Evolutionary conservation across 768 basidiomycete genomes (phyloP), one percentile per base, ranked within the genome.

Genomic region (Collybia sp.): DNA sequence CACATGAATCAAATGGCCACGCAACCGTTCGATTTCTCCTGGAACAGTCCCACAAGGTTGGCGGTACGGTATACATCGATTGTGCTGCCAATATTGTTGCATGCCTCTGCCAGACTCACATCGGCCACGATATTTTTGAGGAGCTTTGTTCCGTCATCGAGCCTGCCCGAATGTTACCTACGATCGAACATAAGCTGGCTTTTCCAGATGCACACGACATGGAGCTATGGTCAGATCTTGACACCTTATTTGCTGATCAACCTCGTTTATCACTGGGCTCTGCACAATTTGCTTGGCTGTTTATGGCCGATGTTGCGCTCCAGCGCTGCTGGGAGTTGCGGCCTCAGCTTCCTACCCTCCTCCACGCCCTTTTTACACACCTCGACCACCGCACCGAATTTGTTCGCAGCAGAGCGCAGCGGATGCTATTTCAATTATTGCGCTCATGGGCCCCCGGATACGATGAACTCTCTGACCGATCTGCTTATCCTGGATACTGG

Each of bases 251-350:
- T 60, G 80, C 76, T 1, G 82, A 82, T 47, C 78, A 85, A 50
- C 85, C 88, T 10, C 70, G 83, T 30, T 67, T 86, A 40, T 69
- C 79, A 2, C 69, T 95, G 42, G 88, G 88, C 12, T 81, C 88
- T 0, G 90, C 89, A 12, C 93, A 95, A 58, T 89, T 89, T 58
- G 92, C 93, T 1, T 79, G 93, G 67, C 71, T 95, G 8, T 93
- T 93, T 58, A 65, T 94, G 19, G 77, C 82, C 2, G 88, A 93
- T 51, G 75, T 86, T 30, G 80, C 86, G 0, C 64, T 91, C 20
- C 83, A 87, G 51, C 78, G 84, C 25, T 80, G 79, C 52, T 90
- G 88, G 87, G 85, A 87, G 46, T 67, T 84, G 53, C 73, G 80
- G 43, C 68, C 73, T 9, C 79, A 87, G 45, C 68, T 97, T 10